Base-by-base conservation (phyloP, 179 eudicot species). In the Spinacia oleracea region DNA sequence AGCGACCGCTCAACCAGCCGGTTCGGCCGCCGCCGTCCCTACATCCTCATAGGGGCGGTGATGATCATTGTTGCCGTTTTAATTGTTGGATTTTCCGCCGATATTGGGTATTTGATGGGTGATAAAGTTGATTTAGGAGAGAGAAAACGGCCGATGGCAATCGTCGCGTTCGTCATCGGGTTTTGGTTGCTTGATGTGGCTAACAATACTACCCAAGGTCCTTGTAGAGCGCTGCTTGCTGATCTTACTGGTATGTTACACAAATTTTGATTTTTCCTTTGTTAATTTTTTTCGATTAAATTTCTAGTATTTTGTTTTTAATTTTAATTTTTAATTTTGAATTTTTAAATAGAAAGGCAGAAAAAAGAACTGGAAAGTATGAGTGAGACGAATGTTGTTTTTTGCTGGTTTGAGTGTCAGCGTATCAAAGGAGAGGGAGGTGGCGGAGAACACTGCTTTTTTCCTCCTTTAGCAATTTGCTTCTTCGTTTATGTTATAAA, bases 171-270 rank as follows among this genome's bases (percentile, higher is more conserved):
- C 27, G 96, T 96, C 14, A 18, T 92, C 0, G 99, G 99, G 58
- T 96, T 96, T 82, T 96, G 99, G 99, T 70, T 96, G 74, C 91
- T 96, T 25, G 98, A 96, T 86, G 96, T 94, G 23, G 99, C 99
- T 3, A 96, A 96, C 81, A 96, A 96, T 76, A 88, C 90, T 27
- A 92, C 90, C n/a, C 94, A 90, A 50, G 94, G 94, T 20, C 94
- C 97, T 58, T 92, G 94, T 42, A 79, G 97, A 75, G 92, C 97
- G 51, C 83, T 92, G 48, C 92, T 92, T 40, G 94, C 92, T 59
- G 97, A 92, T 84, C 91, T 92, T 63, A 89, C 94, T 4, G 94
- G 97, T 92, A 84, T 40, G 56, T 48, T 25, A 4, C 6, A 5
- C 31, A 15, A 6, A 21, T 10, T 14, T 45, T 42, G 0, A 6